Percentiles rank a stretch among this genome's conserved stretches.
phyloP scores from a whole-genome alignment of 768 basidiomycete species.

The Xerocomus potaroensis region DNA sequence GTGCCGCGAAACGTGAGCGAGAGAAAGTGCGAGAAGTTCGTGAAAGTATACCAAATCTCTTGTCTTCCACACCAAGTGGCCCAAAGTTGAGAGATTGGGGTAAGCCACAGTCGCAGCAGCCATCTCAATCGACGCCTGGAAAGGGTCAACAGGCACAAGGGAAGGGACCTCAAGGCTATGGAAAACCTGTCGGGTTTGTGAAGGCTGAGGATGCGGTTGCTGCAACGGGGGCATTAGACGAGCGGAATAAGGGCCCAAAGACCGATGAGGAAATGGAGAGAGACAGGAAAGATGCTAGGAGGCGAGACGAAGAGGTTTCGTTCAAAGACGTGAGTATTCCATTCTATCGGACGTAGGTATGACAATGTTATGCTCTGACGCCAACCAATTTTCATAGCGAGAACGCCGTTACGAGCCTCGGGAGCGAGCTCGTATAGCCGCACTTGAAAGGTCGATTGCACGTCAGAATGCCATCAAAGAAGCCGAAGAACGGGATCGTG shows the following conservation, averaged over 20 bases:
- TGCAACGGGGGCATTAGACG: constrained; percentile 32
- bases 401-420: constrained; percentile 92
- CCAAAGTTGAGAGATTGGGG: constrained; percentile 82
- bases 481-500: constrained; percentile 72
- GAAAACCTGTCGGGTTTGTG: constrained; percentile 80
- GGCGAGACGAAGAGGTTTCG: constrained; percentile 77
- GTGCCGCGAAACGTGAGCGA: constrained; percentile 85
- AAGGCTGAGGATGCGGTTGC: constrained; percentile 53
- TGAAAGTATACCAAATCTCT: constrained; percentile 47
- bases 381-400: constrained; percentile 46
- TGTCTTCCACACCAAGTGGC: constrained; percentile 52
- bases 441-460: constrained; percentile 70
- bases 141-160: constrained; percentile 51
- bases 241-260: constrained; percentile 43
- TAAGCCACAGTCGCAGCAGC: constrained; percentile 40
- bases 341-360: neutral
- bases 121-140: constrained; percentile 31
- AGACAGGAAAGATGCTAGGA: constrained; percentile 69
- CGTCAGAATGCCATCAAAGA: constrained; percentile 70
- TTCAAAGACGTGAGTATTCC: constrained; percentile 72
- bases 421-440: constrained; percentile 76
- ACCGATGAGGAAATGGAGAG: constrained; percentile 89
- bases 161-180: constrained; percentile 71
- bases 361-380: neutral
- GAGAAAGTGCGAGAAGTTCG: constrained; percentile 83